Conservation (phyloP, 202 grass and related monocot genomes). For the Eragrostis tef region DNA sequence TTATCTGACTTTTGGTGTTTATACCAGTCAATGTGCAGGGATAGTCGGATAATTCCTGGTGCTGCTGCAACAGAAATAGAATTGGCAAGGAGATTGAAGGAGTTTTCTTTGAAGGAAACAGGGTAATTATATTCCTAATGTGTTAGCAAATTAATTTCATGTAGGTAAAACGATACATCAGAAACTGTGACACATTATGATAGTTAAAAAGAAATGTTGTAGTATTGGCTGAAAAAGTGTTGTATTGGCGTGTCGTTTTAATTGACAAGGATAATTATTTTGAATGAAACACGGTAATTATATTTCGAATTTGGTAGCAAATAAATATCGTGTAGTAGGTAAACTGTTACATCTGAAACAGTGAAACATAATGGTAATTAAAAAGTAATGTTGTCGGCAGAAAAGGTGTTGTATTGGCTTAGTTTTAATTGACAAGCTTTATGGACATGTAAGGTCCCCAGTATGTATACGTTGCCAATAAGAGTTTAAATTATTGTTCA, state of each 20-base stretch:
- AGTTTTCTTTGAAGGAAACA: conserved; percentile 91
- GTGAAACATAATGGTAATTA: background rate
- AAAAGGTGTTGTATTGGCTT: background rate
- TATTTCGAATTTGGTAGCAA: conserved; percentile 1
- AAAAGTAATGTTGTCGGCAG: background rate
- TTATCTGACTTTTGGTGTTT: conserved; percentile 38
- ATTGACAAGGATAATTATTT: background rate
- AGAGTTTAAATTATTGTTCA: no score
- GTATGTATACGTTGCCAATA: no score
- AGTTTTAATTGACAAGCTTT: no score
- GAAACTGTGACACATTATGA: background rate
- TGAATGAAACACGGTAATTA: conserved; percentile 87
- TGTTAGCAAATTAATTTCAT: conserved; percentile 2
- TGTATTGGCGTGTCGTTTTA: background rate
- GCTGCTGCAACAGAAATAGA: conserved; percentile 92
- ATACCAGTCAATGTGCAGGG: conserved; percentile 88
- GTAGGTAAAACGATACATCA: background rate
- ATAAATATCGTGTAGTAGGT: conserved; percentile 9
- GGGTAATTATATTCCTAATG: conserved; percentile 55
- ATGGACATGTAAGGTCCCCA: no score
- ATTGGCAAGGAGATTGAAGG: conserved; percentile 81
- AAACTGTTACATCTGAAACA: background rate
- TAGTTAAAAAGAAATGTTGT: background rate
- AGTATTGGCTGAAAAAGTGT: background rate
- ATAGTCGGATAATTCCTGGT: conserved; percentile 86